Base-by-base conservation (phyloP, 441 rosid genomes). In the Erodium moschatum region DNA sequence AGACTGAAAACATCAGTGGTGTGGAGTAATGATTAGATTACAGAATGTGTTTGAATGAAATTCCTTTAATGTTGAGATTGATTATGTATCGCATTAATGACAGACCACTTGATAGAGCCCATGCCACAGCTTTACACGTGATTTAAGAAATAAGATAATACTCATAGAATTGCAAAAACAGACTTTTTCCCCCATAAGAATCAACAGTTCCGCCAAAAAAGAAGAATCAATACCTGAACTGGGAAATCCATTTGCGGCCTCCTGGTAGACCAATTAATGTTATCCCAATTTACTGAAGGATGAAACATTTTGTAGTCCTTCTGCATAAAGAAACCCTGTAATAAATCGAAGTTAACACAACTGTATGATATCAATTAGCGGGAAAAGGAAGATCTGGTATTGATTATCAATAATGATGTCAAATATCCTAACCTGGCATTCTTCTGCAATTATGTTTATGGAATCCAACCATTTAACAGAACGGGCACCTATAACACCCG, bases 291-390 rank as follows among this genome's bases (percentile, higher is more conserved):
- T 65, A 92, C 99, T 24, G 88, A 77, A 61, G 99, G 99, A 18
- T 97, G 95, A 80, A 94, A 95, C 97, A 90, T 92, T 74, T 92
- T 95, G 86, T 92, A 95, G 80, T 91, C 97, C 80, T 82, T 91
- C 82, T 90, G 97, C 99, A 95, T 89, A 82, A 89, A 95, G 83
- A 95, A 92, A 12, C 99, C 97, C 99, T 95, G 76, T 16, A 74
- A 73, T 50, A 62, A 11, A 67, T 63, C 48, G 70, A 76, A 18
- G 2, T 15, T 24, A 64, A 70, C 72, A 67, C 66, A 48, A 56
- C 11, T 35, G 40, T 35, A 35, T 35, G 40, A 8, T 35, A 35
- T 7, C 40, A 35, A 16, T 20, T 31, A 56, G 16, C 1, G 1
- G 1, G 18, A 48, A 24, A 50, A 69, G 63, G 35, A 60, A 65